A percentile compares a stretch with the other conserved stretches of the same genome.
Evolutionary conservation across 306 rosid genomes (phyloP).

Genomic region (Lathyrus sativus): DNA sequence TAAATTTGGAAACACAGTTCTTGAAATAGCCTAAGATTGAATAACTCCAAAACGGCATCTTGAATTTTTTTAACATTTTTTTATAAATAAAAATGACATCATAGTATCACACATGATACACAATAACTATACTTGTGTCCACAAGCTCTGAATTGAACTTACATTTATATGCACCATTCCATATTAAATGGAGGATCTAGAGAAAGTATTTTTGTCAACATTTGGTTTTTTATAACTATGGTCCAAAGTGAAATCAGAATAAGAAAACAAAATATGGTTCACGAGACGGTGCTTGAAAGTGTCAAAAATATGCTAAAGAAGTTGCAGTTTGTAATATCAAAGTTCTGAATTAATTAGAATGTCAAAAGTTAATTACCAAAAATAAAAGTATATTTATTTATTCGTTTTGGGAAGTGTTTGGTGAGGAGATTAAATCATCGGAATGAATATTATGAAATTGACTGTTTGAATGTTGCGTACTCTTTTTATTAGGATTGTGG

Average conservation of each 20-base stretch:
- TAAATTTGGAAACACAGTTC: neutral
- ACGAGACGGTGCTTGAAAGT: neutral
- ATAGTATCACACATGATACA: neutral
- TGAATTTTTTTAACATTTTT: neutral
- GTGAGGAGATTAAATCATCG: neutral
- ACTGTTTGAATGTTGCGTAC: neutral
- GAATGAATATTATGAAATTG: neutral
- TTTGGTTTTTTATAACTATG: neutral
- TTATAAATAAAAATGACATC: neutral
- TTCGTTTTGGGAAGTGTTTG: neutral
- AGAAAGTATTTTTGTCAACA: conserved; percentile 8
- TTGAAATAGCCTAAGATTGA: neutral
- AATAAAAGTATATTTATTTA: neutral
- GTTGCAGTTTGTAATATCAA: neutral
- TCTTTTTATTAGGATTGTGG: neutral
- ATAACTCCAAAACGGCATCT: conserved; percentile 10
- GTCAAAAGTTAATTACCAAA: neutral
- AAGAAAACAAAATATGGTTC: conserved; percentile 5
- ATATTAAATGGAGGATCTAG: conserved; percentile 4
- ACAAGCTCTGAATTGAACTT: neutral
- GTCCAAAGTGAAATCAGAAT: neutral
- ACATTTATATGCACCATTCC: conserved; percentile 9
- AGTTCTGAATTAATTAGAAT: neutral
- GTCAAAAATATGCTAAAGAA: neutral
- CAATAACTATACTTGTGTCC: neutral